Conservation (phyloP, 108 stramenopile species). For the Conticribra guillardii region DNA sequence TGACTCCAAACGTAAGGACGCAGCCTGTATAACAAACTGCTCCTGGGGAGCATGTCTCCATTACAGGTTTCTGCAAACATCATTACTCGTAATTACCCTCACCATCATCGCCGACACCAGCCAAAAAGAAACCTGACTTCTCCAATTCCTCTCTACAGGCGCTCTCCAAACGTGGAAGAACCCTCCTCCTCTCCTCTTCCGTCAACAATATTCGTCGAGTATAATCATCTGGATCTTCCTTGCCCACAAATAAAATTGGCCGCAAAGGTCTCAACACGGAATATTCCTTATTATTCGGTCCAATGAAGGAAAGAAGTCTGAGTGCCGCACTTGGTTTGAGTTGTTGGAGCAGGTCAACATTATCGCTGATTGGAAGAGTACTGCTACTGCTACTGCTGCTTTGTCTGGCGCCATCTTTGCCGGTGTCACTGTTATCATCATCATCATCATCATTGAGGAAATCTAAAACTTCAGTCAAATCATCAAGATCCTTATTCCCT, state of each 20-base stretch:
- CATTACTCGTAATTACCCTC: no score
- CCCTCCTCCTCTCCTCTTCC: slow-evolving; percentile 29
- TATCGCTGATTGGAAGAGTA: neutral
- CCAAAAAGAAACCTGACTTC: slow-evolving; percentile 39
- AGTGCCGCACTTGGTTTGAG: slow-evolving; percentile 45
- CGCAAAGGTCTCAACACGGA: slow-evolving; percentile 37
- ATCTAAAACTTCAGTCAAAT: slow-evolving; percentile 8
- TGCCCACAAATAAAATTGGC: slow-evolving; percentile 39
- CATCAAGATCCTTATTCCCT: slow-evolving; percentile 17
- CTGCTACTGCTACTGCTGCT: neutral
- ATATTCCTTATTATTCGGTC: slow-evolving; percentile 29
- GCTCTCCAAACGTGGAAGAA: slow-evolving; percentile 38
- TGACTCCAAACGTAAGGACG: no score
- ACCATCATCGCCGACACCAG: slow-evolving; percentile 5
- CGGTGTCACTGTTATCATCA: neutral
- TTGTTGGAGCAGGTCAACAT: slow-evolving; percentile 28
- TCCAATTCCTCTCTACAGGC: slow-evolving; percentile 38
- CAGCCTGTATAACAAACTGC: no score
- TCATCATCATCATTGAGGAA: slow-evolving; percentile 22
- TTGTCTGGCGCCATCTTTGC: neutral
- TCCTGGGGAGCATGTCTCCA: no score
- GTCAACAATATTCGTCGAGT: slow-evolving; percentile 42
- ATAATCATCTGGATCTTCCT: slow-evolving; percentile 50
- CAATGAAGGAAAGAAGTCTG: slow-evolving; percentile 32
- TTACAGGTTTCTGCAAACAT: no score